Evolutionary conservation across 2,329 filamentous ascomycete species (phyloP).

Genomic region (Hymenoscyphus fructigenus): DNA sequence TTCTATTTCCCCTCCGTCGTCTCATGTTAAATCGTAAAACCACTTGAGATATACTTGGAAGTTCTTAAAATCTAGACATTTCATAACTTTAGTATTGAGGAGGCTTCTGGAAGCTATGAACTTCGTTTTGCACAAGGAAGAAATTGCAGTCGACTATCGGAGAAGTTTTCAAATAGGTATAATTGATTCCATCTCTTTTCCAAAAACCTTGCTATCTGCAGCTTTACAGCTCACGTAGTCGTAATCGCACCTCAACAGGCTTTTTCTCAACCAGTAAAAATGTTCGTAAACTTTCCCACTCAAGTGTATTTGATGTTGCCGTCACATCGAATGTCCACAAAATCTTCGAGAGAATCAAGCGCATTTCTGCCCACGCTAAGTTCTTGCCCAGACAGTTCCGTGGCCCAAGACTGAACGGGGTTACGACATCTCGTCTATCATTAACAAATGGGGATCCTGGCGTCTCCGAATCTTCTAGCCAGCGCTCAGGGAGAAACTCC

Average conservation of each 20-base stretch:
- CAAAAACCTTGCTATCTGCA: too few relatives aligned
- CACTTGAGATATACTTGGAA: too few relatives aligned
- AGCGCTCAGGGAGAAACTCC: conserved; percentile 17
- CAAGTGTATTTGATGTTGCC: background rate
- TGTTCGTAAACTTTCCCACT: conserved; percentile 7
- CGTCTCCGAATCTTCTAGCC: conserved; percentile 23
- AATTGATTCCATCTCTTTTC: background rate
- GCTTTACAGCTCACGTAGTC: background rate
- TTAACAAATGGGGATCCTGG: conserved; percentile 23
- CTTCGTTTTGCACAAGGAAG: too few relatives aligned
- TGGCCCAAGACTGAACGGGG: conserved; percentile 33
- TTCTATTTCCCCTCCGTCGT: too few relatives aligned
- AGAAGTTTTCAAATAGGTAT: too few relatives aligned
- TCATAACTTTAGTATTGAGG: too few relatives aligned
- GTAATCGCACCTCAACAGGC: background rate
- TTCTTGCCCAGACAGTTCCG: conserved; percentile 33
- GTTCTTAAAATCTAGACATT: too few relatives aligned
- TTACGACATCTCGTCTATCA: conserved; percentile 36
- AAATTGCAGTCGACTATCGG: too few relatives aligned
- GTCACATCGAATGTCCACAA: conserved; percentile 7
- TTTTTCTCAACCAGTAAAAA: conserved; percentile 10
- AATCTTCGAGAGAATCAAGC: conserved; percentile 1
- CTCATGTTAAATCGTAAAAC: too few relatives aligned
- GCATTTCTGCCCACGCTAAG: conserved; percentile 8
- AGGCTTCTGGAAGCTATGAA: too few relatives aligned